Base-by-base conservation (phyloP, 345 rosid species). In the Gossypium australe region DNA sequence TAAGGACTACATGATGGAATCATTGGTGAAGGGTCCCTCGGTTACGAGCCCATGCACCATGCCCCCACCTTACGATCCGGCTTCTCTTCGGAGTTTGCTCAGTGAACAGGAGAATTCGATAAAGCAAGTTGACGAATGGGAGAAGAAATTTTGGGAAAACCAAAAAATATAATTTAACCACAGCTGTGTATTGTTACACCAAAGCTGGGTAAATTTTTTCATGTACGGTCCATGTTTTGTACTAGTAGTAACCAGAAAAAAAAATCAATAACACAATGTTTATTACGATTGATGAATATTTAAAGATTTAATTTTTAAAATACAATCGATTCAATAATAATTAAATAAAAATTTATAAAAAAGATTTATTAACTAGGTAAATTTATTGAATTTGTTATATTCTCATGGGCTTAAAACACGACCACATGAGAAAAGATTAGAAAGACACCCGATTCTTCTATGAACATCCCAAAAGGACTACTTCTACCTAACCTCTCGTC, bases 21-120 rank as follows among this genome's bases (percentile, higher is more conserved):
- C 97, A n/a, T 24, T 90, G 47, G 96, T 90, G 79, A 88, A 78
- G 62, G 74, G 78, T 8, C 94, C 97, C 10, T 81, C 92, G 2
- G 80, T 85, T 1, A 76, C 76, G 25, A 70, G 85, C 45, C 96
- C 97, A 0, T 92, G 97, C 82, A 22, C 72, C 27, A 57, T 92
- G 83, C 85, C 91, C 7, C 86, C 89, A 38, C 89, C 95, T 1
- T 87, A 86, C 45, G 89, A 90, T 68, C 88, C 91, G 1, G 71
- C 83, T 1, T 85, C 86, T n/a, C 82, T 85, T 55, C 11, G 78
- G 22, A 17, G 61, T 1, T 27, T 84, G 69, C 68, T 75, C 53
- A 60, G 61, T 38, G 86, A 80, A 44, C 86, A 82, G 71, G 86
- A 75, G 41, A 78, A 80, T 7, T 67, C 75, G 3, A 41, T 66